phyloP scores from a whole-genome alignment of 2,329 filamentous ascomycete genomes.

The Hypoxylon sp. region DNA sequence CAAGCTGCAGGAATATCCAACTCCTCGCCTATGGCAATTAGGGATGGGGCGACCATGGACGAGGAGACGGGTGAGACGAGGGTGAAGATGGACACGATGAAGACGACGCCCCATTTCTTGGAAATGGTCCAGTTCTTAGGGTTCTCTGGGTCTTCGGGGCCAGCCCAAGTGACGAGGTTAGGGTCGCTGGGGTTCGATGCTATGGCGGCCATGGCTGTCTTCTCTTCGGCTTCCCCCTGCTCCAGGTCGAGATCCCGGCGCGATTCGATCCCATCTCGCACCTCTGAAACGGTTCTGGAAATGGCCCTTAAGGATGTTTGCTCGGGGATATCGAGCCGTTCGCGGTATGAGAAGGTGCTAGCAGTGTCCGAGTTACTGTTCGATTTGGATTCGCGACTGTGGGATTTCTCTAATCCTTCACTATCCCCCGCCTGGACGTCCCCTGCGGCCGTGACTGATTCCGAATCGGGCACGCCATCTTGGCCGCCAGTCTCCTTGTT shows the following conservation, averaged over 20 bases:
- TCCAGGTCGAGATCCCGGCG: slow-evolving; percentile 57
- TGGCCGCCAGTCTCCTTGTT: slow-evolving; percentile 26
- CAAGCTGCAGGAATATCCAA: slow-evolving; percentile 64
- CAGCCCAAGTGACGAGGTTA: slow-evolving; percentile 65
- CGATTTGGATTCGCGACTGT: slow-evolving; percentile 9
- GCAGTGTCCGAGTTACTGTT: slow-evolving; percentile 25
- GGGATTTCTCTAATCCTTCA: slow-evolving; percentile 20
- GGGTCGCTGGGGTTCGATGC: slow-evolving; percentile 55
- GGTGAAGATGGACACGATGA: slow-evolving; percentile 70
- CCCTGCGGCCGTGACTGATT: background rate
- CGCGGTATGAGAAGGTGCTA: slow-evolving; percentile 20
- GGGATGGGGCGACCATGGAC: slow-evolving; percentile 68
- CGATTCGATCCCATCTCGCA: slow-evolving; percentile 59
- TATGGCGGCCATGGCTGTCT: slow-evolving; percentile 44
- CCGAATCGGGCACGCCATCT: background rate
- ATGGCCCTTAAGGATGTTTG: slow-evolving; percentile 39
- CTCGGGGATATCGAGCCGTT: background rate
- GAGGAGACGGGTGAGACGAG: slow-evolving; percentile 73
- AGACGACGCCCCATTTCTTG: slow-evolving; percentile 71
- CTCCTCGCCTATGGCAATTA: slow-evolving; percentile 67
- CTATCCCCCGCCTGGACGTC: slow-evolving; percentile 4
- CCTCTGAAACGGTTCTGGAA: slow-evolving; percentile 57
- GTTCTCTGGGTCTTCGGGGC: slow-evolving; percentile 66
- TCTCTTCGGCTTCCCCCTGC: slow-evolving; percentile 44
- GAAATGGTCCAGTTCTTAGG: slow-evolving; percentile 69